Evolutionary conservation across 1,284 basidiomycete species (phyloP).

Genomic region (Leccinum solheimii): DNA sequence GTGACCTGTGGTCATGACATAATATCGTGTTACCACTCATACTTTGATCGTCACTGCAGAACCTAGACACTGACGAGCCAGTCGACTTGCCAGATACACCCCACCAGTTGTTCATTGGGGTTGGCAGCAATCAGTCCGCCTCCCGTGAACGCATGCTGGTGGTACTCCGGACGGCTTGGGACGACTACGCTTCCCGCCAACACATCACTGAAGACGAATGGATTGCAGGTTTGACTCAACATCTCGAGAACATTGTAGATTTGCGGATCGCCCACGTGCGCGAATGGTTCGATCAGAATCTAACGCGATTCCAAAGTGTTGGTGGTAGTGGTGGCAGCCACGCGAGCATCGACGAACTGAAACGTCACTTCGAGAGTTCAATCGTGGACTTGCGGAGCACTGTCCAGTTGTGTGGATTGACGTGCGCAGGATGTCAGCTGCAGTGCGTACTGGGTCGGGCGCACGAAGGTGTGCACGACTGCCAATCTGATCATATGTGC

Average conservation of each 20-base stretch:
- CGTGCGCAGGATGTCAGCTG: slow-evolving; percentile 49
- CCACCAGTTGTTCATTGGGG: slow-evolving; percentile 40
- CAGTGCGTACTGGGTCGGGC: slow-evolving; percentile 45
- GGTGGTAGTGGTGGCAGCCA: slow-evolving; percentile 23
- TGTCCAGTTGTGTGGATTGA: slow-evolving; percentile 49
- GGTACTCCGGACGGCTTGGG: slow-evolving; percentile 38
- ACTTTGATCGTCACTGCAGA: slow-evolving; percentile 33
- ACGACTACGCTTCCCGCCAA: slow-evolving; percentile 32
- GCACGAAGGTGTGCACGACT: slow-evolving; percentile 51
- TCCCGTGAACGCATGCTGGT: slow-evolving; percentile 35
- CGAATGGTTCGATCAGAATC: slow-evolving; percentile 52
- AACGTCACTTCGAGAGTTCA: slow-evolving; percentile 43
- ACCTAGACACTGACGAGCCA: slow-evolving; percentile 47
- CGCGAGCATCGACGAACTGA: slow-evolving; percentile 48
- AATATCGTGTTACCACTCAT: accelerated
- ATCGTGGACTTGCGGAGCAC: slow-evolving; percentile 45
- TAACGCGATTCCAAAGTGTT: slow-evolving; percentile 43
- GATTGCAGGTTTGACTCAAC: slow-evolving; percentile 37
- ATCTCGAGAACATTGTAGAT: slow-evolving; percentile 42
- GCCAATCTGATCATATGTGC: slow-evolving; percentile 50
- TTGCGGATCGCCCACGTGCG: slow-evolving; percentile 46
- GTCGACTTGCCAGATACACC: slow-evolving; percentile 40
- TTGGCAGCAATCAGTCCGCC: slow-evolving; percentile 15
- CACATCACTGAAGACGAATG: slow-evolving; percentile 41
- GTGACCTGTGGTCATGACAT: slow-evolving; percentile 26